Evolutionary conservation across 164 flowering plant genomes (phyloP), one percentile per base, ranked within the genome.

Genomic region (Buxus sempervirens): DNA sequence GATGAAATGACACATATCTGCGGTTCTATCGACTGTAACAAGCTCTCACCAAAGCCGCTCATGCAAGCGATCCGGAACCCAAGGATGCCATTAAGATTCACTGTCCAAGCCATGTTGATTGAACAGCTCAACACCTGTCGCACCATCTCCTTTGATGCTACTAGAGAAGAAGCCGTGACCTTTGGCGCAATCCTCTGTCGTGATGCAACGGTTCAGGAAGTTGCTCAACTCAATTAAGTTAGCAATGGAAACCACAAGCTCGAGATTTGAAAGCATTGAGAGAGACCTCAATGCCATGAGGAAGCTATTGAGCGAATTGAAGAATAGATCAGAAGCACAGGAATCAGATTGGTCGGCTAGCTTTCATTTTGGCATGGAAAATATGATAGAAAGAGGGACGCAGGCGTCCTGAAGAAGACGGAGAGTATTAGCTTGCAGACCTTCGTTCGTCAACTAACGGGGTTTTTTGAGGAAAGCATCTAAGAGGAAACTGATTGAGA

Each of bases 31-130:
- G 92, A 90, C 77, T 93, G 94, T 75, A 76, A 68, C 75, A 88
- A 79, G 71, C 84, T 93, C 32, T 88, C 96, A 2, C 77, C 89
- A 0, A 69, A 73, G 14, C 54, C 75, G 62, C 83, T 90, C 19
- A 53, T 85, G 61, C 90, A 88, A 32, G 88, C 90, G 2, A 90
- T 93, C 3, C 93, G 88, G 63, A 90, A 91, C 83, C 92, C 91
- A 0, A 66, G 77, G 56, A 83, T 93, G 91, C 97, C 98, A 4
- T 69, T 93, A 9, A 65, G 92, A 27, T 87, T 93, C 67, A 68
- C 88, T 1, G 85, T 93, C 66, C 90, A 87, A 67, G 96, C 97
- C 70, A 89, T 90, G 98, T 68, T 90, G 58, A 76, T 80, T 6
- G 90, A 89, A 73, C 98, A 90, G 70, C 81, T 88, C 69, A 83